These are phyloP conservation scores for Diplogelasinospora grovesii DNA, from an alignment of 495 filamentous ascomycete species.

Conservation along the genomic window DNA sequence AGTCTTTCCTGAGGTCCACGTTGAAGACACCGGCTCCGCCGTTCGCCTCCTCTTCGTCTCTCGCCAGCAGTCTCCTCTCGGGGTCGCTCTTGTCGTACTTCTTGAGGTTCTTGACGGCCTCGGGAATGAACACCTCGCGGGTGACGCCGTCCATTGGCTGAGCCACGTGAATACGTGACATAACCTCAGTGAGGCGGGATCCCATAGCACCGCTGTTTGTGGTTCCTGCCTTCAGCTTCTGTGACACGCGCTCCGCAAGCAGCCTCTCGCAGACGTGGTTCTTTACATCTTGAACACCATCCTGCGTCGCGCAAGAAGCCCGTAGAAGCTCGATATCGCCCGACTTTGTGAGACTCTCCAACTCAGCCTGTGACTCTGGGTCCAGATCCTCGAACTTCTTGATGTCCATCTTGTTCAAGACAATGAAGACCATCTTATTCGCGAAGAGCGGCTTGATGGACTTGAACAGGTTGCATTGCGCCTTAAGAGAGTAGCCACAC, in stretches of 20 bases:
- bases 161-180: slow-evolving; percentile 91
- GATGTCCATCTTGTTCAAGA: slow-evolving; percentile 97
- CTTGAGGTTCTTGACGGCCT: slow-evolving; percentile 67
- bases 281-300: slow-evolving; percentile 89
- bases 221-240: slow-evolving; percentile 89
- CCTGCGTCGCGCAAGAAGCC: slow-evolving; percentile 88
- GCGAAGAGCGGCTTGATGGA: slow-evolving; percentile 94
- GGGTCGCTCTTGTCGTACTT: slow-evolving; percentile 90
- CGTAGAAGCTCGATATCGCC: slow-evolving; percentile 87
- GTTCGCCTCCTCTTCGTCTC: slow-evolving; percentile 86
- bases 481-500: slow-evolving; percentile 88
- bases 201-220: slow-evolving; percentile 64
- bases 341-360: slow-evolving; percentile 73
- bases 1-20: slow-evolving; percentile 81
- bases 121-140: slow-evolving; percentile 82
- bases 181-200: slow-evolving; percentile 77
- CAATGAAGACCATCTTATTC: slow-evolving; percentile 93
- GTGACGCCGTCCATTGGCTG: slow-evolving; percentile 74
- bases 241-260: slow-evolving; percentile 83
- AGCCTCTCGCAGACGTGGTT: slow-evolving; percentile 91
- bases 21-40: slow-evolving; percentile 95
- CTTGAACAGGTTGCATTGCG: slow-evolving; percentile 87
- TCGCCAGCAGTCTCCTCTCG: slow-evolving; percentile 65
- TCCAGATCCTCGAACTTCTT: slow-evolving; percentile 83
- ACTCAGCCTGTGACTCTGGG: slow-evolving; percentile 64